These are phyloP conservation scores for Hyaloscypha hepaticicola DNA, from an alignment of 495 filamentous ascomycete species.

Conservation along the genomic window DNA sequence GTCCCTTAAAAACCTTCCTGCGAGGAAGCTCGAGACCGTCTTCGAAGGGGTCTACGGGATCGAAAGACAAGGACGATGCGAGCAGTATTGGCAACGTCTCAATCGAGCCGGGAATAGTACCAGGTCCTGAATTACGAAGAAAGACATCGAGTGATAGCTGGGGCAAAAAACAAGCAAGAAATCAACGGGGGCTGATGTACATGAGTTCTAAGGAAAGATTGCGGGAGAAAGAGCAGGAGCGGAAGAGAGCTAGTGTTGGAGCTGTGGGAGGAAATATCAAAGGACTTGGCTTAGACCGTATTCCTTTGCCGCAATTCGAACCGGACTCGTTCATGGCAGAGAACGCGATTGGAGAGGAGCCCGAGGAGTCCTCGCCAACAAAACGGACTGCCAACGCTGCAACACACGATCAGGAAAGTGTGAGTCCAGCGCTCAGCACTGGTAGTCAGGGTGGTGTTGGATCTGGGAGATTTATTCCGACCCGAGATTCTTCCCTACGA, in stretches of 20 bases:
- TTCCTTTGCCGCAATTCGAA: slow-evolving; percentile 26
- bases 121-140: slow-evolving; percentile 40
- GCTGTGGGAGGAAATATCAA: slow-evolving; percentile 22
- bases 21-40: slow-evolving; percentile 48
- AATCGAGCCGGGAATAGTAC: slow-evolving; percentile 51
- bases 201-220: slow-evolving; percentile 59
- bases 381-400: slow-evolving; percentile 1
- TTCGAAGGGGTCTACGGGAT: slow-evolving; percentile 47
- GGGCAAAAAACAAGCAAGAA: slow-evolving; percentile 50
- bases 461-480: slow-evolving; percentile 57
- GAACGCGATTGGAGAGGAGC: slow-evolving; percentile 52
- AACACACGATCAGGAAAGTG: slow-evolving; percentile 24
- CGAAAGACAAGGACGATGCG: slow-evolving; percentile 48
- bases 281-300: slow-evolving; percentile 33
- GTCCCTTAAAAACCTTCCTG: slow-evolving; percentile 41
- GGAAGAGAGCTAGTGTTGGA: slow-evolving; percentile 45
- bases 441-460: slow-evolving; percentile 42
- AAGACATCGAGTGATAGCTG: slow-evolving; percentile 52
- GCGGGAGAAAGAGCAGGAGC: slow-evolving; percentile 51
- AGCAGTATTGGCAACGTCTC: slow-evolving; percentile 61
- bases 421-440: slow-evolving; percentile 32
- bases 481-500: slow-evolving; percentile 65
- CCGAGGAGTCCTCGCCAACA: slow-evolving; percentile 29
- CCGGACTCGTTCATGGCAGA: slow-evolving; percentile 50
- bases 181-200: slow-evolving; percentile 54